phyloP scores from a whole-genome alignment of 2,329 filamentous ascomycete species.

The Emericellopsis atlantica region DNA sequence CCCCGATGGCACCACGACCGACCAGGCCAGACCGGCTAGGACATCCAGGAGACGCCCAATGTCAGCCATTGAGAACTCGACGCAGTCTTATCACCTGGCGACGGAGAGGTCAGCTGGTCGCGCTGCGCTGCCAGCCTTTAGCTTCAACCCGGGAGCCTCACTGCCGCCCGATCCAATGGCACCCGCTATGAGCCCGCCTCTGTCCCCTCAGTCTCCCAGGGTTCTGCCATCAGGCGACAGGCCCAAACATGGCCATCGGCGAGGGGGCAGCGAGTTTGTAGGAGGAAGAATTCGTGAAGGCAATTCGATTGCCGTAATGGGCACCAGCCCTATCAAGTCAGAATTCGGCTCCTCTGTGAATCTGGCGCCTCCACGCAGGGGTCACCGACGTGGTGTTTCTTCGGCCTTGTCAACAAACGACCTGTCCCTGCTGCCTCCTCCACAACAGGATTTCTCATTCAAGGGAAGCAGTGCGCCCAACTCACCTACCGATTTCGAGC shows the following conservation, averaged over 20 bases:
- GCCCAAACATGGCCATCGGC: conserved; percentile 61
- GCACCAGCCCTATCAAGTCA: conserved; percentile 56
- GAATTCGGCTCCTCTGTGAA: conserved; percentile 44
- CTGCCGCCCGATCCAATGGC: conserved; percentile 17
- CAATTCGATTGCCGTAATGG: conserved; percentile 48
- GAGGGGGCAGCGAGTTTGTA: conserved; percentile 79
- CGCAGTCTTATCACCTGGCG: conserved; percentile 13
- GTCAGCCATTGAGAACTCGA: conserved; percentile 36
- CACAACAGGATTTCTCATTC: conserved; percentile 31
- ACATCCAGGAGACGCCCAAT: conserved; percentile 35
- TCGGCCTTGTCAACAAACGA: conserved; percentile 76
- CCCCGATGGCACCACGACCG: conserved; percentile 26
- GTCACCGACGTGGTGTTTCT: conserved; percentile 60
- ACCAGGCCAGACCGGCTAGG: conserved; percentile 33
- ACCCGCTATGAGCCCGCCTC: conserved; percentile 38
- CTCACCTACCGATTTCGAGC: conserved; percentile 39
- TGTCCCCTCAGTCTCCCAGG: conserved; percentile 38
- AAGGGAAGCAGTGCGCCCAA: conserved; percentile 51
- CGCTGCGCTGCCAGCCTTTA: conserved; percentile 38
- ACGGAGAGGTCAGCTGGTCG: conserved; percentile 14
- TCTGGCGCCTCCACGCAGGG: conserved; percentile 44
- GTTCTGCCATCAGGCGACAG: conserved; percentile 43
- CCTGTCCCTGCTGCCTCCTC: conserved; percentile 55
- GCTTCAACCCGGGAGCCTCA: conserved; percentile 38
- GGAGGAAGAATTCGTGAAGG: conserved; percentile 54